Evolutionary conservation across 352 stramenopile species (phyloP).

Genomic region (Globisporangium solare): DNA sequence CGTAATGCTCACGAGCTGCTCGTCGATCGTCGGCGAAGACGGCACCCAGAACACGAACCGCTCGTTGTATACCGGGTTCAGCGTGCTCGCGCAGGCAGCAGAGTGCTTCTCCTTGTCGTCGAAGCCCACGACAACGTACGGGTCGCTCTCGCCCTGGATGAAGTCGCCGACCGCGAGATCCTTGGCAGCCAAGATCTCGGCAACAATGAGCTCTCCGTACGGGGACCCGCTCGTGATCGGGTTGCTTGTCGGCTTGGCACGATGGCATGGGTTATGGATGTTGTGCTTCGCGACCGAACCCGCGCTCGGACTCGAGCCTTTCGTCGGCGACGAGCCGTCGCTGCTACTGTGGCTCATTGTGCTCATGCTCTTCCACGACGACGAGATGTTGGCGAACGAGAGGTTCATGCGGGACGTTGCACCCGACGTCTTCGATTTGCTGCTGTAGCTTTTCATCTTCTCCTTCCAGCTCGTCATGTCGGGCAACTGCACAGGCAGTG

Average conservation of each 20-base stretch:
- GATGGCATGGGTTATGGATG: constrained; percentile 37
- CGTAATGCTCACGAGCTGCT: constrained; percentile 38
- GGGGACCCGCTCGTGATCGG: constrained; percentile 35
- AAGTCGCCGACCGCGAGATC: constrained; percentile 39
- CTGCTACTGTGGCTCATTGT: constrained; percentile 12
- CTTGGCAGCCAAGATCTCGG: constrained; percentile 52
- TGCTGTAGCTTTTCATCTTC: constrained; percentile 38
- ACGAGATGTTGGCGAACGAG: constrained; percentile 35
- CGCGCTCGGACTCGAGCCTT: constrained; percentile 7
- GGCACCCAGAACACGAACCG: constrained; percentile 72
- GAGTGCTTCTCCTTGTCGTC: constrained; percentile 33
- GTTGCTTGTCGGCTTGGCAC: constrained; percentile 12
- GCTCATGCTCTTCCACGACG: constrained; percentile 43
- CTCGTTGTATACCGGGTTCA: constrained; percentile 48
- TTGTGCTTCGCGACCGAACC: constrained; percentile 38
- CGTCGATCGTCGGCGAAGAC: constrained; percentile 37
- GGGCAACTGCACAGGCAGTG: constrained; percentile 20
- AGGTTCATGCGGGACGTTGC: constrained; percentile 27
- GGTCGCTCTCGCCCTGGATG: constrained; percentile 33
- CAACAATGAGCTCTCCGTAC: constrained; percentile 65
- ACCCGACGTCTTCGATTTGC: constrained; percentile 14
- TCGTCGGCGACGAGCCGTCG: constrained; percentile 2
- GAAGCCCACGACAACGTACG: constrained; percentile 42
- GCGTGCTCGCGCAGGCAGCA: constrained; percentile 18
- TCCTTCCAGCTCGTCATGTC: constrained; percentile 41